Conservation (phyloP, 2,329 filamentous ascomycete genomes). For the Raffaelea deltoideospora region DNA sequence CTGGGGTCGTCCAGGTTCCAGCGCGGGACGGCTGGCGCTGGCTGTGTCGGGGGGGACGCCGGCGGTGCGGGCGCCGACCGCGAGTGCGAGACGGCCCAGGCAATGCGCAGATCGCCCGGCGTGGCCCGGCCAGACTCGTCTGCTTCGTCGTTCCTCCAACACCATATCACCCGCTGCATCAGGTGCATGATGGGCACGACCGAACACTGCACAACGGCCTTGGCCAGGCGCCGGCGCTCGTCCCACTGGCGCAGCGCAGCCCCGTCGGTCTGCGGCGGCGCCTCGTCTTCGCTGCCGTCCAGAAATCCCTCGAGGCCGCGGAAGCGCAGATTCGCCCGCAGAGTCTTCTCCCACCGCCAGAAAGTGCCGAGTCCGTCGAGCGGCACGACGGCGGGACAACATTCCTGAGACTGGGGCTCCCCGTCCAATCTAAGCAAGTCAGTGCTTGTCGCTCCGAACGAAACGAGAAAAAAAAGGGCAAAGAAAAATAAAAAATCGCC, state of each 20-base stretch:
- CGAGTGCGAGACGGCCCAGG: too few relatives aligned
- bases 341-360: constrained; percentile 3
- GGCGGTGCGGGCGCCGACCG: not conserved
- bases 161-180: not conserved
- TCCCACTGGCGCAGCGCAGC: constrained; percentile 4
- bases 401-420: too few relatives aligned
- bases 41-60: too few relatives aligned
- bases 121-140: not conserved
- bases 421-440: too few relatives aligned
- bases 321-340: constrained; percentile 3
- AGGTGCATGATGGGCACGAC: not conserved
- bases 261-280: not conserved
- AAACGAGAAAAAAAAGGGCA: too few relatives aligned
- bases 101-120: not conserved
- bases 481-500: too few relatives aligned
- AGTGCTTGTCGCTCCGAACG: too few relatives aligned
- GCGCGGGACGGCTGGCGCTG: too few relatives aligned
- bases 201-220: constrained; percentile 5
- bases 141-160: too few relatives aligned
- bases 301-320: constrained; percentile 5
- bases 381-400: not conserved
- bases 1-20: constrained; percentile 2
- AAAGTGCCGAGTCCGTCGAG: constrained; percentile 4
- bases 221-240: constrained; percentile 6
- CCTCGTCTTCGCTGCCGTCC: not conserved